Conservation (phyloP, 2,329 filamentous ascomycete species). For the Chaetomium globosum region DNA sequence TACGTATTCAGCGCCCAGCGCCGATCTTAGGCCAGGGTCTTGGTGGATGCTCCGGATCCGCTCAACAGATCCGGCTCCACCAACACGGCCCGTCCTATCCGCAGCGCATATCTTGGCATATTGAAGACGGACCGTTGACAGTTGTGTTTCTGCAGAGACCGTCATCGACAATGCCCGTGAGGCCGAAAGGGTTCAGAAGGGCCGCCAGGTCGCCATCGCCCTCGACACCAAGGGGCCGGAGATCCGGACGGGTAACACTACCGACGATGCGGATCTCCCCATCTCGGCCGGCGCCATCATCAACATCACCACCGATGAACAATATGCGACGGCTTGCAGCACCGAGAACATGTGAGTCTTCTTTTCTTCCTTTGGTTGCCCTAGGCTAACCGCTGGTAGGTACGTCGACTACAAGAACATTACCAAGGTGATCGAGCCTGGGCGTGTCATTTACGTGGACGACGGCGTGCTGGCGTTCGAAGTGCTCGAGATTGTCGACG, state of each 20-base stretch:
- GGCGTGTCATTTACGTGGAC: constrained; percentile 96
- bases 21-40: background rate
- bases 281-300: constrained; percentile 81
- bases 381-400: constrained; percentile 51
- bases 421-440: constrained; percentile 91
- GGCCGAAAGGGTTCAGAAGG: constrained; percentile 75
- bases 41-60: constrained; percentile 20
- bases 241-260: constrained; percentile 67
- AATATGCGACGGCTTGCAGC: constrained; percentile 82
- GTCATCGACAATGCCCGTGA: constrained; percentile 94
- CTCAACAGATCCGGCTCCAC: constrained; percentile 13
- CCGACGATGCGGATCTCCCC: constrained; percentile 77
- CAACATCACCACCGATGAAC: constrained; percentile 95
- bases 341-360: constrained; percentile 84
- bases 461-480: constrained; percentile 97
- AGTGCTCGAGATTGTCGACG: constrained; percentile 83
- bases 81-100: background rate
- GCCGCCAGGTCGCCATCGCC: constrained; percentile 92
- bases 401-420: constrained; percentile 99
- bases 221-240: constrained; percentile 71
- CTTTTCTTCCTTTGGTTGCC: background rate
- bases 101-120: constrained; percentile 2
- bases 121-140: constrained; percentile 59
- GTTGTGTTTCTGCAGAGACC: constrained; percentile 60
- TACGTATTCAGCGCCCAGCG: constrained; percentile 22